Conservation (phyloP, 1,139 yeast genomes). For the Yamadazyma buinensis region DNA sequence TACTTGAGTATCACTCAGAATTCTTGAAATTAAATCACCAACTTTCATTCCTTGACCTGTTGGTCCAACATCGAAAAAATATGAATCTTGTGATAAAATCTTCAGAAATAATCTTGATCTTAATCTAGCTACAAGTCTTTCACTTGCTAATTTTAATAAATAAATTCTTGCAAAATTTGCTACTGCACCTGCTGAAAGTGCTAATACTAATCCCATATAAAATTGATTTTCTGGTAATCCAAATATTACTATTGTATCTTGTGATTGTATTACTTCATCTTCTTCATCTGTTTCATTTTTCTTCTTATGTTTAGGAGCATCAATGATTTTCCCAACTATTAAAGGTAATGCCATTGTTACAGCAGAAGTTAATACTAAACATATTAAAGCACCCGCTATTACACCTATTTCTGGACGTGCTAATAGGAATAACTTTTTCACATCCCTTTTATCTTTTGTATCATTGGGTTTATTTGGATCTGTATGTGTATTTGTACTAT, state of each 20-base stretch:
- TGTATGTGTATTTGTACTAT: no score
- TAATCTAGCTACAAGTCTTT: constrained; percentile 77
- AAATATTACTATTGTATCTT: constrained; percentile 14
- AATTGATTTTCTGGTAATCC: constrained; percentile 34
- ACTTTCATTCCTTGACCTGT: constrained; percentile 55
- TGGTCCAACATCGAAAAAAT: constrained; percentile 82
- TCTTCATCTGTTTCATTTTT: constrained; percentile 41
- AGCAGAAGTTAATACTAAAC: constrained; percentile 54
- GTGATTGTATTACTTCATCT: constrained; percentile 5
- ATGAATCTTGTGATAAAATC: constrained; percentile 82
- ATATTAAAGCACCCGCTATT: constrained; percentile 49
- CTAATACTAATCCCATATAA: constrained; percentile 34
- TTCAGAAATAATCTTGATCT: constrained; percentile 73
- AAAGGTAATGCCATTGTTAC: constrained; percentile 70
- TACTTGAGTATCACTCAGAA: constrained; percentile 86
- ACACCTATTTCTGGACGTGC: constrained; percentile 38
- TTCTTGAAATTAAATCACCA: constrained; percentile 86
- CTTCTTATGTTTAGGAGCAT: constrained; percentile 26
- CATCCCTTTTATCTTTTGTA: constrained; percentile 15
- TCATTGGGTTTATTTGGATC: no score
- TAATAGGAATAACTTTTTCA: constrained; percentile 26
- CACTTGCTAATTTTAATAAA: constrained; percentile 74
- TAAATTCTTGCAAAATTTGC: constrained; percentile 82
- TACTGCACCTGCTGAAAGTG: constrained; percentile 65
- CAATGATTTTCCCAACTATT: constrained; percentile 69